phyloP scores from a whole-genome alignment of 495 filamentous ascomycete species.

The Mytilinidion resinicola region DNA sequence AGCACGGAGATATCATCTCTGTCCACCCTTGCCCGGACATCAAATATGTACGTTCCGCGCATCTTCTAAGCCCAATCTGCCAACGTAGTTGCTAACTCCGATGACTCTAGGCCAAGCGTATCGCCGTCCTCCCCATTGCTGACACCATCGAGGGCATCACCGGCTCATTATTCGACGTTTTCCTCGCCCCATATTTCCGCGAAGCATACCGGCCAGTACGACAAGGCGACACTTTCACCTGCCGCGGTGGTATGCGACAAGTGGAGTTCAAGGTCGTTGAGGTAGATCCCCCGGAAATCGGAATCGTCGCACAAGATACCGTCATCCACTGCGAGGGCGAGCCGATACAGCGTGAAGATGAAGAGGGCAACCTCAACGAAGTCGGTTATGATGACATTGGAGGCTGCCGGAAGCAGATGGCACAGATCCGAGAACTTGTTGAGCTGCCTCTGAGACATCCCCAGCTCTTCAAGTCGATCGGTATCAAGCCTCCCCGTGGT shows the following conservation, averaged over 20 bases:
- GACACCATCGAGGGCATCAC: conserved; percentile 97
- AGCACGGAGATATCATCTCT: conserved; percentile 95
- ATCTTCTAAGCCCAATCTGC: not conserved
- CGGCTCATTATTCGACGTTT: conserved; percentile 96
- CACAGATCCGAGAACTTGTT: conserved; percentile 96
- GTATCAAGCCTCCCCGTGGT: conserved; percentile 98
- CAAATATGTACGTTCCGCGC: conserved; percentile 77
- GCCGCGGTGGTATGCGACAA: conserved; percentile 94
- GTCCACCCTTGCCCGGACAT: conserved; percentile 99
- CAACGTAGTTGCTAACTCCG: conserved; percentile 22
- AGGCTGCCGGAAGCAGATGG: conserved; percentile 99
- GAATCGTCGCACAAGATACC: conserved; percentile 96
- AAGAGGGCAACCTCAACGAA: conserved; percentile 97
- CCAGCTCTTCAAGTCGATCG: conserved; percentile 99
- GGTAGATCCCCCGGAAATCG: conserved; percentile 95
- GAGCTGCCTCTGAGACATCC: conserved; percentile 94
- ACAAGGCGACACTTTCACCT: conserved; percentile 95
- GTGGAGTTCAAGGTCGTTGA: conserved; percentile 99
- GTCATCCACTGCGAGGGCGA: conserved; percentile 99
- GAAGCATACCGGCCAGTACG: conserved; percentile 95
- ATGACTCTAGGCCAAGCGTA: conserved; percentile 77
- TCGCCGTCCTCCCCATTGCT: conserved; percentile 95
- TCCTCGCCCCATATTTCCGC: conserved; percentile 98
- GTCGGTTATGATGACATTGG: conserved; percentile 99
- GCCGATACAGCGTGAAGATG: conserved; percentile 96